These are phyloP conservation scores for Colletotrichum sp. DNA, from an alignment of 2,329 filamentous ascomycete species.

Conservation along the genomic window DNA sequence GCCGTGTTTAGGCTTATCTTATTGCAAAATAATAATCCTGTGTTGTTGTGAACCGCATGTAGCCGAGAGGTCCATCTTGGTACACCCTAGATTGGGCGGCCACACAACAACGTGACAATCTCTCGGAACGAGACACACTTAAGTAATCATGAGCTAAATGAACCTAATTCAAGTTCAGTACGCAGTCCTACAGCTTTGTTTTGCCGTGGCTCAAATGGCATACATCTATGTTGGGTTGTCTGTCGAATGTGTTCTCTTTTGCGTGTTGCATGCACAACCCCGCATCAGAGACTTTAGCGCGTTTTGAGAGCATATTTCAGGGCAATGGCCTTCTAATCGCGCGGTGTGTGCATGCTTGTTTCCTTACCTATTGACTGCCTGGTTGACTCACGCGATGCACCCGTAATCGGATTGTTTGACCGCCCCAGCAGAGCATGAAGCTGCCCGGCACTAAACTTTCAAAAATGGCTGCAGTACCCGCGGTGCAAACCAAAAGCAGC, in stretches of 20 bases:
- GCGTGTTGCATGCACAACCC: background rate
- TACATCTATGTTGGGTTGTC: background rate
- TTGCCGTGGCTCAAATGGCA: accelerated
- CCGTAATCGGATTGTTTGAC: background rate
- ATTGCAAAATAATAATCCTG: background rate
- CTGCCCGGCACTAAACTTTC: background rate
- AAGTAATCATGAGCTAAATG: background rate
- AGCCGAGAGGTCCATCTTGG: background rate
- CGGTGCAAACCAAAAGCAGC: background rate
- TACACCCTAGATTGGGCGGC: background rate
- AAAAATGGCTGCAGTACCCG: background rate
- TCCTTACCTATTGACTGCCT: background rate
- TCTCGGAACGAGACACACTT: accelerated
- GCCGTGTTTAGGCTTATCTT: accelerated
- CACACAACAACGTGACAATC: background rate
- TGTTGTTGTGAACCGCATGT: background rate
- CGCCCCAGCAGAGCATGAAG: background rate
- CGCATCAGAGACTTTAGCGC: background rate
- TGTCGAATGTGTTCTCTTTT: background rate
- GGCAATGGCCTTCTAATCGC: background rate
- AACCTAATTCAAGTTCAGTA: background rate
- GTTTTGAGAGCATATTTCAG: background rate
- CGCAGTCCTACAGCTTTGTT: background rate
- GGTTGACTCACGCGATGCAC: background rate
- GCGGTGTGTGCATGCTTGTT: background rate